phyloP scores from a whole-genome alignment of 495 filamentous ascomycete species.

The Parathielavia appendiculata region DNA sequence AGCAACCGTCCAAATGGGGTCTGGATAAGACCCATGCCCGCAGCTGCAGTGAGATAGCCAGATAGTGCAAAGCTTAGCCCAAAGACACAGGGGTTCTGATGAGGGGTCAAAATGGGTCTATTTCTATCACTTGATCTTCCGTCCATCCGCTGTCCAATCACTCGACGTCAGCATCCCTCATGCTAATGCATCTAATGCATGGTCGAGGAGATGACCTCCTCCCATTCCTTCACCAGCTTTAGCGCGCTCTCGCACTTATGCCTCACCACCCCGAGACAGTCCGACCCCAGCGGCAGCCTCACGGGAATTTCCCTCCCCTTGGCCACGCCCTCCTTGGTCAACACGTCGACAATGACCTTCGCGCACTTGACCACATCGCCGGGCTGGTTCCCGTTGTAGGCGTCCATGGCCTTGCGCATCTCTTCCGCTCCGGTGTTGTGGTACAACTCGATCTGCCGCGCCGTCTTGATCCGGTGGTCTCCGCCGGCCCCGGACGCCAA shows the following conservation, averaged over 20 bases:
- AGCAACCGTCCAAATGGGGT: no score
- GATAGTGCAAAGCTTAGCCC: background rate
- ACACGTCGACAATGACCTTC: constrained; percentile 41
- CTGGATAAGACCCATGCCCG: no score
- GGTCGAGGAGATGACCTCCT: constrained; percentile 24
- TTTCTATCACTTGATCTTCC: no score
- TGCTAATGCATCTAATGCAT: constrained; percentile 5
- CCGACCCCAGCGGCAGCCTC: constrained; percentile 33
- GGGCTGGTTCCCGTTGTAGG: constrained; percentile 33
- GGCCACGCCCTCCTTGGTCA: constrained; percentile 38
- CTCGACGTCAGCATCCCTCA: background rate
- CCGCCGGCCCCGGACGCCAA: constrained; percentile 17
- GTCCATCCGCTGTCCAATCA: no score
- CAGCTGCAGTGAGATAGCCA: background rate
- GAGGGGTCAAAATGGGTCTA: no score
- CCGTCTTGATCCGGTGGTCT: constrained; percentile 29
- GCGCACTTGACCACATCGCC: constrained; percentile 46
- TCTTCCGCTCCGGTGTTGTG: constrained; percentile 22
- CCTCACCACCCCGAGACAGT: constrained; percentile 28
- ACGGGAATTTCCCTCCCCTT: constrained; percentile 32
- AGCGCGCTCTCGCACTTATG: constrained; percentile 32
- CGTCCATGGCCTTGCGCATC: constrained; percentile 22
- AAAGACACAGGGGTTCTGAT: background rate
- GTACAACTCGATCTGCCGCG: constrained; percentile 30
- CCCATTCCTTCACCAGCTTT: constrained; percentile 34